Conservation (phyloP, 495 filamentous ascomycete species). For the Penicillium daleae region DNA sequence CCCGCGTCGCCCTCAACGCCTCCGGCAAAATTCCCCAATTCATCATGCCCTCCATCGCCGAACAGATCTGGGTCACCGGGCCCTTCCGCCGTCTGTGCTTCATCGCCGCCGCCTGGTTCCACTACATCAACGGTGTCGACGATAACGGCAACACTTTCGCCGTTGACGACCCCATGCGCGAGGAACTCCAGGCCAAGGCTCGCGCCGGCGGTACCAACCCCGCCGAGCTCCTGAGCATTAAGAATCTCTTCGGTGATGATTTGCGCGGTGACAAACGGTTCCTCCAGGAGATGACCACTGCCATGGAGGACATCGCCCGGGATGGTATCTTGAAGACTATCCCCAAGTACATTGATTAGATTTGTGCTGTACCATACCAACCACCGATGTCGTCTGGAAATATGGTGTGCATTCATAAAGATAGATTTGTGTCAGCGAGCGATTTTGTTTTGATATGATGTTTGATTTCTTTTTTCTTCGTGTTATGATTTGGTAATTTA, state of each 20-base stretch:
- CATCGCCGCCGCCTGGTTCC: slow-evolving; percentile 51
- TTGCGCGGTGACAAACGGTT: slow-evolving; percentile 47
- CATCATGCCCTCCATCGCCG: slow-evolving; percentile 55
- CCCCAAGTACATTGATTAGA: slow-evolving; percentile 47
- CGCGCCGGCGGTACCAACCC: slow-evolving; percentile 42
- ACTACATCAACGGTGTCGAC: slow-evolving; percentile 47
- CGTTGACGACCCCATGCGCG: slow-evolving; percentile 51
- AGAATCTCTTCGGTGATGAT: slow-evolving; percentile 51
- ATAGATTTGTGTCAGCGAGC: slow-evolving; percentile 2
- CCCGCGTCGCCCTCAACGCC: slow-evolving; percentile 49
- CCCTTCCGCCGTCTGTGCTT: slow-evolving; percentile 52
- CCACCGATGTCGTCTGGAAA: no score
- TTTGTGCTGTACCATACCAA: not conserved
- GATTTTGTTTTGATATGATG: not conserved
- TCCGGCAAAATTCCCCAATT: slow-evolving; percentile 56
- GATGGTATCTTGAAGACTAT: slow-evolving; percentile 50
- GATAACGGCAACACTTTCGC: slow-evolving; percentile 43
- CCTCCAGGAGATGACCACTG: slow-evolving; percentile 40
- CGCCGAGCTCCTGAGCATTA: slow-evolving; percentile 41
- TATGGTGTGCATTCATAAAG: not conserved
- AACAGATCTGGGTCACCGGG: slow-evolving; percentile 48
- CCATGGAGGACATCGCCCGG: slow-evolving; percentile 45
- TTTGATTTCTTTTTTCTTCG: not conserved
- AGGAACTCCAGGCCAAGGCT: slow-evolving; percentile 47
- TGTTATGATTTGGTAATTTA: not conserved